Evolutionary conservation across 768 basidiomycete species (phyloP).

Genomic region (Lyophyllum decastes): DNA sequence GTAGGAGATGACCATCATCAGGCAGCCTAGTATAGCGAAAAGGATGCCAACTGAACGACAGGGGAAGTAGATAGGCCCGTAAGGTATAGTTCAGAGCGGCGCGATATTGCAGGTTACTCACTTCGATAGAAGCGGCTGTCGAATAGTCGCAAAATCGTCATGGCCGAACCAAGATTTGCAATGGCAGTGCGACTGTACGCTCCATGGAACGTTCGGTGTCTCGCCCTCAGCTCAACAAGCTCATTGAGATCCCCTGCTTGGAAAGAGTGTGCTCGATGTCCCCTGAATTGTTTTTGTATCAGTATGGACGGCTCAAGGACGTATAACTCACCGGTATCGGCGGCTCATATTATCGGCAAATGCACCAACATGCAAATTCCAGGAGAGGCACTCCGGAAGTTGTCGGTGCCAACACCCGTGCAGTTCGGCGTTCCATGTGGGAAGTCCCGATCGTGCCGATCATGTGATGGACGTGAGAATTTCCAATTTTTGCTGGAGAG

Average conservation of each 20-base stretch:
- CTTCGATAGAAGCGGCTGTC: slow-evolving; percentile 73
- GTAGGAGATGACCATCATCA: slow-evolving; percentile 60
- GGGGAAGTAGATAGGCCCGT: background rate
- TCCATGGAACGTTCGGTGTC: slow-evolving; percentile 82
- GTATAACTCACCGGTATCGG: slow-evolving; percentile 9
- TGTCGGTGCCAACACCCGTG: too few species aligned
- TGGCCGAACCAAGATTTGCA: slow-evolving; percentile 69
- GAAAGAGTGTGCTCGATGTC: slow-evolving; percentile 53
- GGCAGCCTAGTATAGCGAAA: slow-evolving; percentile 60
- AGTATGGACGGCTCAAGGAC: background rate
- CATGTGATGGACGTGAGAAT: slow-evolving; percentile 12
- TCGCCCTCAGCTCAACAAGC: slow-evolving; percentile 74
- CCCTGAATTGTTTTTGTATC: slow-evolving; percentile 24
- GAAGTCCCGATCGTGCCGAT: background rate
- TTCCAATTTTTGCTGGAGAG: background rate
- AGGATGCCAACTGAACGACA: slow-evolving; percentile 52
- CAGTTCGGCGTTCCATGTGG: background rate
- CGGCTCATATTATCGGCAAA: slow-evolving; percentile 10
- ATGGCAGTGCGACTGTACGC: slow-evolving; percentile 80
- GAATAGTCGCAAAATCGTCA: slow-evolving; percentile 80
- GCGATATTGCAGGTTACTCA: slow-evolving; percentile 32
- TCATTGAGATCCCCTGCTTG: slow-evolving; percentile 54
- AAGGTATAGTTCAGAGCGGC: background rate
- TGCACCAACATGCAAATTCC: background rate
- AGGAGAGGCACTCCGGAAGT: background rate